These are phyloP conservation scores for Aspergillus sp. DNA, from an alignment of 2,329 filamentous ascomycete species.

Conservation along the genomic window DNA sequence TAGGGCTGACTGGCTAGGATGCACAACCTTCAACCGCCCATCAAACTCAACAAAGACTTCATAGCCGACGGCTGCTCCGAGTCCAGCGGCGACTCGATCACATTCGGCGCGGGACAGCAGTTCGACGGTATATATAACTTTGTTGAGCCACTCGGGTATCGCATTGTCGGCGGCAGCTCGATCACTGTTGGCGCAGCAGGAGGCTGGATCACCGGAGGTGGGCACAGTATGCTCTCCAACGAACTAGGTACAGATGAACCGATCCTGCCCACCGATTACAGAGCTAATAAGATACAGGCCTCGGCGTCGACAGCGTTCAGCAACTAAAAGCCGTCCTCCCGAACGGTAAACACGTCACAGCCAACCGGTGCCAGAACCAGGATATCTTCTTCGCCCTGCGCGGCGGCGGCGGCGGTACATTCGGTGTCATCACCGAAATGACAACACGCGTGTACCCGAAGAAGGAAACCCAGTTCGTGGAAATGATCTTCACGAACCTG, in stretches of 20 bases:
- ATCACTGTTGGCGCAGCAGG: constrained; percentile 16
- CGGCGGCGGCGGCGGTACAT: constrained; percentile 17
- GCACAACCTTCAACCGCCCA: constrained; percentile 18
- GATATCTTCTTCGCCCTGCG: constrained; percentile 20
- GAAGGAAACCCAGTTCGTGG: constrained; percentile 8
- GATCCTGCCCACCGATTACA: not conserved
- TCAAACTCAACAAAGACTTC: constrained; percentile 15
- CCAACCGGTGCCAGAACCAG: constrained; percentile 18
- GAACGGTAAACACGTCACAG: constrained; percentile 16
- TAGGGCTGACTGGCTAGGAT: not conserved
- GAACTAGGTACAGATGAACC: constrained; percentile 10
- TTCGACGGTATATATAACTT: constrained; percentile 21
- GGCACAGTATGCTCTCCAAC: constrained; percentile 17
- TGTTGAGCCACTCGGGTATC: constrained; percentile 11
- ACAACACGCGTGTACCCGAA: constrained; percentile 15
- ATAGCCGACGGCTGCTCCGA: constrained; percentile 12
- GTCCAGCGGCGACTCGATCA: constrained; percentile 12
- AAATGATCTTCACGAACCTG: not conserved
- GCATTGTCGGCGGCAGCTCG: constrained; percentile 16
- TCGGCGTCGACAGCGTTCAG: constrained; percentile 18
- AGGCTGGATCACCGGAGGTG: constrained; percentile 17
- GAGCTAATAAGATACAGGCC: not conserved
- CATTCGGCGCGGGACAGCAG: constrained; percentile 20
- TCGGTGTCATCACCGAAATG: constrained; percentile 20
- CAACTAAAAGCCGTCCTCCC: constrained; percentile 15